A percentile compares a stretch with the other conserved stretches of the same genome.
phyloP scores from a whole-genome alignment of 2,329 filamentous ascomycete genomes.

The Proliferodiscus dingleyae region DNA sequence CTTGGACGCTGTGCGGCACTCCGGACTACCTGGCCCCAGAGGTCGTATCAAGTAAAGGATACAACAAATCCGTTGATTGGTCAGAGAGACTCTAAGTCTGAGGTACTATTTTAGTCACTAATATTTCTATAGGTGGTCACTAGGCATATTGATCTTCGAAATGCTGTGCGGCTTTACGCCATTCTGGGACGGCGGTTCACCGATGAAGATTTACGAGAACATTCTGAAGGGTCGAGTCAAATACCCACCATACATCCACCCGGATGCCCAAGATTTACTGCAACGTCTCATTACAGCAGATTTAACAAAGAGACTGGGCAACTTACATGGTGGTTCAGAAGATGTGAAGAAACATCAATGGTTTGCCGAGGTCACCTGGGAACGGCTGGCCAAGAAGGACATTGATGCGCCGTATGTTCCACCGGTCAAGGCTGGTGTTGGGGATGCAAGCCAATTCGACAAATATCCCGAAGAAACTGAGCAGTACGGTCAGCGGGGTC shows the following conservation, averaged over 20 bases:
- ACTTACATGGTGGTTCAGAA: slow-evolving; percentile 81
- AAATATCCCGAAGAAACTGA: slow-evolving; percentile 97
- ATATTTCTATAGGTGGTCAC: slow-evolving; percentile 71
- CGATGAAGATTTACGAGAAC: slow-evolving; percentile 99
- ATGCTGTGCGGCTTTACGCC: slow-evolving; percentile 99
- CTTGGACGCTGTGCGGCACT: slow-evolving; percentile 96
- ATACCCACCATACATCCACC: slow-evolving; percentile 92
- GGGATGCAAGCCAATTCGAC: slow-evolving; percentile 96
- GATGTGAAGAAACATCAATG: slow-evolving; percentile 95
- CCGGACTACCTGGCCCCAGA: slow-evolving; percentile 97
- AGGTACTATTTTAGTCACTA: slow-evolving; percentile 12
- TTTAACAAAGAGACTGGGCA: slow-evolving; percentile 89
- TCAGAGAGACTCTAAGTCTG: slow-evolving; percentile 43
- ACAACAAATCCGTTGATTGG: slow-evolving; percentile 99
- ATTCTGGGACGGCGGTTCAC: slow-evolving; percentile 96
- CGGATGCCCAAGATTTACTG: slow-evolving; percentile 87
- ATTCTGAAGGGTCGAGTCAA: slow-evolving; percentile 94
- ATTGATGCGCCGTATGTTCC: slow-evolving; percentile 98
- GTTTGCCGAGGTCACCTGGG: slow-evolving; percentile 98
- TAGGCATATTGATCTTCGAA: slow-evolving; percentile 97
- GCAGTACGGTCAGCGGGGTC: slow-evolving; percentile 72
- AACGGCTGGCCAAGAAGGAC: slow-evolving; percentile 86
- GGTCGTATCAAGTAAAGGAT: slow-evolving; percentile 98
- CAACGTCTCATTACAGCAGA: slow-evolving; percentile 91
- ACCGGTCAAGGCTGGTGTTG: slow-evolving; percentile 86